A percentile compares a stretch with the other conserved stretches of the same genome.
phyloP scores from a whole-genome alignment of 106 monocot species.

The Posidonia australis region DNA sequence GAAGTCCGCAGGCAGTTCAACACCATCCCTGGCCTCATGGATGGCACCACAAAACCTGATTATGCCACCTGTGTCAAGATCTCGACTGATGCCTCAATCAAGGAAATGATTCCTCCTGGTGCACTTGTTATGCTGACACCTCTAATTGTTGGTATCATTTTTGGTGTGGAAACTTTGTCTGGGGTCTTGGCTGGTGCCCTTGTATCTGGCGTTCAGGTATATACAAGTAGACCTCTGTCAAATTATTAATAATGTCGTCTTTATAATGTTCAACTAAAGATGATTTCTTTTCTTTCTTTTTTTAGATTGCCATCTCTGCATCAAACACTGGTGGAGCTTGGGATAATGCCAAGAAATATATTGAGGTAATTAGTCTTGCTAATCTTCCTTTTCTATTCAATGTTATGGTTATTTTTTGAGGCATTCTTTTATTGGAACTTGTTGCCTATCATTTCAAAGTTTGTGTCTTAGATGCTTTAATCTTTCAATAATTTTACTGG shows the following conservation, averaged over 20 bases:
- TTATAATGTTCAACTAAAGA: neutral
- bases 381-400: neutral
- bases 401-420: neutral
- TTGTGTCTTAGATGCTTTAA: no score
- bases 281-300: neutral
- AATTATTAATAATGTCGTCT: neutral
- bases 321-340: constrained; percentile 59
- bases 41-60: constrained; percentile 47
- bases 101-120: constrained; percentile 66
- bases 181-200: constrained; percentile 62
- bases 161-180: constrained; percentile 57
- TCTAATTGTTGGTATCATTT: constrained; percentile 44
- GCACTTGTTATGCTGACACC: constrained; percentile 62
- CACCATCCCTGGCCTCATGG: constrained; percentile 60
- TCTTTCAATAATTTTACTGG: no score
- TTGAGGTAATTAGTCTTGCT: constrained; percentile 25
- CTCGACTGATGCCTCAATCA: constrained; percentile 58
- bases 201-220: constrained; percentile 58
- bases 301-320: constrained; percentile 54
- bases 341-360: constrained; percentile 58
- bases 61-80: constrained; percentile 66
- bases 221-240: neutral
- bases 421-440: no score
- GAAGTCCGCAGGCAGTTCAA: constrained; percentile 63
- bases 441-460: no score